Evolutionary conservation across 495 filamentous ascomycete species (phyloP).

Genomic region (Annulohypoxylon moriforme): DNA sequence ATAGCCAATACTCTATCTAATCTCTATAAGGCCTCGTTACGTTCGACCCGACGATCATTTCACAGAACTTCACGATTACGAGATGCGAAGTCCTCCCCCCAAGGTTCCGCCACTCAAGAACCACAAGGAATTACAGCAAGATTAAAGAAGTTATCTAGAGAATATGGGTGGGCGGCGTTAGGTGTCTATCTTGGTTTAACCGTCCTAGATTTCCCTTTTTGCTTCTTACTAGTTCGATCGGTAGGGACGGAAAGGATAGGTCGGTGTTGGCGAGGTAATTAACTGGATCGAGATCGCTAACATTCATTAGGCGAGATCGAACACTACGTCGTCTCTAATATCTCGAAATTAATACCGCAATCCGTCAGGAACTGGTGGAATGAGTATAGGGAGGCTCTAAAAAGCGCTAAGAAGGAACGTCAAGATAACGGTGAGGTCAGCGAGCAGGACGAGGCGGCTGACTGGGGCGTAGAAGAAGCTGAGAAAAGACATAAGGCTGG

Average conservation of each 20-base stretch:
- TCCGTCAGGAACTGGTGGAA: constrained; percentile 58
- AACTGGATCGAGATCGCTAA: constrained; percentile 43
- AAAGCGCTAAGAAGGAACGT: constrained; percentile 48
- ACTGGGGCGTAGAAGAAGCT: constrained; percentile 66
- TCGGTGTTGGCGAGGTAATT: constrained; percentile 56
- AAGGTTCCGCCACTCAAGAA: constrained; percentile 45
- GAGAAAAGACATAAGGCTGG: constrained; percentile 57
- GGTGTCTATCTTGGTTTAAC: constrained; percentile 88
- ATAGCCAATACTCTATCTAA: constrained; percentile 17
- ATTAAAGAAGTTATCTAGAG: constrained; percentile 83
- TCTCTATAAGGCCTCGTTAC: constrained; percentile 19
- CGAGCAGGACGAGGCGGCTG: constrained; percentile 56
- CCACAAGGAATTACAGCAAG: constrained; percentile 71
- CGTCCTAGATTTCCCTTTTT: constrained; percentile 93
- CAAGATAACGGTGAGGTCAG: constrained; percentile 43
- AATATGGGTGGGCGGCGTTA: constrained; percentile 95
- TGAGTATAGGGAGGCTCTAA: constrained; percentile 53
- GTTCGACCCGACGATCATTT: constrained; percentile 43
- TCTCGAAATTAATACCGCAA: constrained; percentile 62
- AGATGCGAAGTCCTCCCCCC: constrained; percentile 38
- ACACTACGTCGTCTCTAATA: constrained; percentile 60
- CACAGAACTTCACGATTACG: constrained; percentile 46
- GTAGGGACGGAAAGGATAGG: constrained; percentile 89
- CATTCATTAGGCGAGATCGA: constrained; percentile 58
- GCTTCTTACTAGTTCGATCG: constrained; percentile 84